A percentile compares a stretch with the other conserved stretches of the same genome.
Conservation (phyloP, 2,329 filamentous ascomycete genomes). For the Botrytis pseudocinerea region DNA sequence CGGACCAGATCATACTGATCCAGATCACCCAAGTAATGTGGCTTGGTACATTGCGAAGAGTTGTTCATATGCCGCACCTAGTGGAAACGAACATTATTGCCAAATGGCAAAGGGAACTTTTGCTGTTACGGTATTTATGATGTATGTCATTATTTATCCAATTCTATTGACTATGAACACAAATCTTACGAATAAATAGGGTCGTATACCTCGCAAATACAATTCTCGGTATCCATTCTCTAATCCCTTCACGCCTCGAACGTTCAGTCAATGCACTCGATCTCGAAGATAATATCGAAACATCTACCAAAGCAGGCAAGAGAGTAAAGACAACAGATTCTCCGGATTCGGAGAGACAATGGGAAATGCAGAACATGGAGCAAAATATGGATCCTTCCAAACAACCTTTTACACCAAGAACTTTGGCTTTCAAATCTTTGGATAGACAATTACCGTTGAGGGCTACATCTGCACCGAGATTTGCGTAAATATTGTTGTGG, state of each 20-base stretch:
- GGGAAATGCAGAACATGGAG: conserved; percentile 59
- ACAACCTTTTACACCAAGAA: conserved; percentile 64
- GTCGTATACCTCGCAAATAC: conserved; percentile 61
- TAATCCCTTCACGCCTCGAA: conserved; percentile 45
- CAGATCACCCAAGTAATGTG: conserved; percentile 58
- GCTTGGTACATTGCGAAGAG: conserved; percentile 76
- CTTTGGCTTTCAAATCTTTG: conserved; percentile 65
- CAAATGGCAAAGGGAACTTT: conserved; percentile 67
- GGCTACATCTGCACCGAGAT: conserved; percentile 21
- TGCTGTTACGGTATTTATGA: conserved; percentile 63
- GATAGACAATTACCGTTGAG: conserved; percentile 58
- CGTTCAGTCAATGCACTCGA: conserved; percentile 54
- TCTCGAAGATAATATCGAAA: conserved; percentile 46
- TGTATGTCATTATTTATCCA: conserved; percentile 54
- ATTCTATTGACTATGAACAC: neutral
- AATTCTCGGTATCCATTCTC: conserved; percentile 57
- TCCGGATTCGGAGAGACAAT: conserved; percentile 48
- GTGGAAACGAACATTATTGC: conserved; percentile 59
- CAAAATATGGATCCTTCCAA: conserved; percentile 42
- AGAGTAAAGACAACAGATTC: conserved; percentile 38
- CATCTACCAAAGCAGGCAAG: conserved; percentile 1
- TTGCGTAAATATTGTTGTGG: neutral
- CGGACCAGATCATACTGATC: conserved; percentile 70
- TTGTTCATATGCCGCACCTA: conserved; percentile 60
- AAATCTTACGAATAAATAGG: conserved; percentile 44